These are phyloP conservation scores for Myxozyma monticola DNA, from an alignment of 805 yeast species.

Conservation along the genomic window DNA sequence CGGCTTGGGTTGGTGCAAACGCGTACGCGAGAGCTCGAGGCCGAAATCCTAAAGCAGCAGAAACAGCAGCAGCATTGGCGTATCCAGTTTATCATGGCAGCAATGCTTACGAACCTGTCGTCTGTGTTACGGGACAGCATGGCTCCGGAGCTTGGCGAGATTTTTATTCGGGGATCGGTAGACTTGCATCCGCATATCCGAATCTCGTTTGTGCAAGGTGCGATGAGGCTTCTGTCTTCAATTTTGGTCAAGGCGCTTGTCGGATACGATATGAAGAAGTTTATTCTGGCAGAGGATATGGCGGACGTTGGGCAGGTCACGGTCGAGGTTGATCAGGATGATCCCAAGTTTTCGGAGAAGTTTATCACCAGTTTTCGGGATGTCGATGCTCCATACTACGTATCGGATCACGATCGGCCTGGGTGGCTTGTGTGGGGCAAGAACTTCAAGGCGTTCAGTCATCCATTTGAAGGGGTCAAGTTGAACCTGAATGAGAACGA, in stretches of 20 bases:
- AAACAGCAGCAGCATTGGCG: slow-evolving; percentile 23
- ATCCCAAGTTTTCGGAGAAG: slow-evolving; percentile 40
- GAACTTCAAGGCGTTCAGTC: slow-evolving; percentile 41
- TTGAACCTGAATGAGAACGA: slow-evolving; percentile 38
- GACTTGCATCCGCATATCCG: slow-evolving; percentile 64
- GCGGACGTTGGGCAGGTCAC: slow-evolving; percentile 41
- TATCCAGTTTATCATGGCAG: slow-evolving; percentile 3
- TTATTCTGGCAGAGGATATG: slow-evolving; percentile 42
- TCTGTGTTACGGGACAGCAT: slow-evolving; percentile 8
- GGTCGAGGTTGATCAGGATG: slow-evolving; percentile 48
- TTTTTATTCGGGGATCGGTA: slow-evolving; percentile 31
- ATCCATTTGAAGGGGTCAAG: slow-evolving; percentile 18
- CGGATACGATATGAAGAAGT: slow-evolving; percentile 48
- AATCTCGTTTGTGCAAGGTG: slow-evolving; percentile 58
- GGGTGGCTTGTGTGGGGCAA: slow-evolving; percentile 83
- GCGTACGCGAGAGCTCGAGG: slow-evolving; percentile 12
- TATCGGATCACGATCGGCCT: slow-evolving; percentile 55
- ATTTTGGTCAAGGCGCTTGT: slow-evolving; percentile 47
- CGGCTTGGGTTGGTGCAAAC: slow-evolving; percentile 22
- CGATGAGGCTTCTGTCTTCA: slow-evolving; percentile 54
- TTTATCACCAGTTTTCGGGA: slow-evolving; percentile 58
- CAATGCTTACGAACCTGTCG: slow-evolving; percentile 10
- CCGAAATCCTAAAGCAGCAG: slow-evolving; percentile 17
- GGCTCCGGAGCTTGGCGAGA: slow-evolving; percentile 10
- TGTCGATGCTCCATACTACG: slow-evolving; percentile 52